Base-by-base conservation (phyloP, 176 grass and related monocot genomes). In the Oryza coarctata region DNA sequence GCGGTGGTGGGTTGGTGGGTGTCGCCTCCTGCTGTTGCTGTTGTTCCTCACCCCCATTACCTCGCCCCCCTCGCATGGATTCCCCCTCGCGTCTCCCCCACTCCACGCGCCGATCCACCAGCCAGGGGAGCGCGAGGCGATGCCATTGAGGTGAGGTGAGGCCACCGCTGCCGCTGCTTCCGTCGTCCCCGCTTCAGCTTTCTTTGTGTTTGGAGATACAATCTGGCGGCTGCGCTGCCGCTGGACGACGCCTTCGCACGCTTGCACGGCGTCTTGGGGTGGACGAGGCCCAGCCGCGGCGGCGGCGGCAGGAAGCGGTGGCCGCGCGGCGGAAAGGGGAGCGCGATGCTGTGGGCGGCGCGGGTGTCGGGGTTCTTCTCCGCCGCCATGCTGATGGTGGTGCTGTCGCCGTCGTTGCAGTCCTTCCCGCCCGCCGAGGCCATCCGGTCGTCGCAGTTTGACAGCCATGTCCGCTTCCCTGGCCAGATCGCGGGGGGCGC, bases 391-490 rank as follows among this genome's bases (percentile, higher is more conserved):
- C 60, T 90, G 41, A 90, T 90, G 89, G 89, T 97, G 78, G 87
- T 94, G 28, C 83, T 97, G 38, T 97, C 94, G 17, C 94, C 94
- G 44, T 97, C 92, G 74, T 87, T 97, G 12, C 94, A 97, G 85
- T 92, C 94, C 69, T 97, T 97, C 78, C 94, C 94, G 31, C 94
- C 94, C 4, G 94, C 94, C 43, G 94, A 97, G 83, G 94, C 94
- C 77, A 97, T 97, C 89, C 86, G 94, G 29, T 97, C 94, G 22
- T 97, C 94, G 36, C 91, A 97, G 73, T 91, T 93, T 31, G 94
- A 97, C 20, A 87, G 89, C 67, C 84, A 91, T 72, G 89, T 97
- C 41, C 85, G 94, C 33, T 88, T 94, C 66, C 87, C 92, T 7
- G 92, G 85, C 87, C 89, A 88, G 84, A 91, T 94, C 83, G 90